Evolutionary conservation across 441 rosid genomes (phyloP).

Genomic region (Bruguiera hainesii): DNA sequence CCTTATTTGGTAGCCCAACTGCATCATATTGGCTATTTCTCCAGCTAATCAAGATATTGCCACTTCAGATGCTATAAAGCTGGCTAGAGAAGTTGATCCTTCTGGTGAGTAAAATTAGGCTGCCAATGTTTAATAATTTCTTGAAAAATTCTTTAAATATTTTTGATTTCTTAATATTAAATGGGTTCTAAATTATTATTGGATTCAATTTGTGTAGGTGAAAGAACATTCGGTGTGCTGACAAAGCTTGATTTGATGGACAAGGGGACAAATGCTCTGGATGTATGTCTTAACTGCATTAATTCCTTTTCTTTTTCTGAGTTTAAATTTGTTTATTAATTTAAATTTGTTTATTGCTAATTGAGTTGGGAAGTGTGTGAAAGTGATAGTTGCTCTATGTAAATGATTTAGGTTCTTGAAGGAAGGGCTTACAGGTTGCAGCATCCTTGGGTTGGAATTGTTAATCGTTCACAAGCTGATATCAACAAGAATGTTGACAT

Average conservation of each 20-base stretch:
- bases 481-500: constrained; percentile 96
- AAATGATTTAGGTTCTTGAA: constrained; percentile 75
- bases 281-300: constrained; percentile 43
- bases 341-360: constrained; percentile 11
- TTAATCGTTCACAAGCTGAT: constrained; percentile 99
- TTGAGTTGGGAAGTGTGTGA: constrained; percentile 24
- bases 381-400: constrained; percentile 21
- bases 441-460: constrained; percentile 99
- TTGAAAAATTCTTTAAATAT: background rate
- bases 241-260: constrained; percentile 99
- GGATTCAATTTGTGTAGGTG: constrained; percentile 52
- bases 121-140: constrained; percentile 1
- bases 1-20: constrained; percentile 60
- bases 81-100: constrained; percentile 99
- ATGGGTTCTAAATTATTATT: constrained; percentile 8
- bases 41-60: constrained; percentile 99
- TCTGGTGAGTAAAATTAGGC: constrained; percentile 48
- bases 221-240: constrained; percentile 95
- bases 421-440: constrained; percentile 93
- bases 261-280: constrained; percentile 93
- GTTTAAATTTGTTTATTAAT: constrained; percentile 16
- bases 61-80: constrained; percentile 97
- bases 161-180: background rate
- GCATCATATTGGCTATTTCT: constrained; percentile 97
- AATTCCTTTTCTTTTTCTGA: background rate